Conservation (phyloP, 129 eudicot genomes). For the Silybum marianum region DNA sequence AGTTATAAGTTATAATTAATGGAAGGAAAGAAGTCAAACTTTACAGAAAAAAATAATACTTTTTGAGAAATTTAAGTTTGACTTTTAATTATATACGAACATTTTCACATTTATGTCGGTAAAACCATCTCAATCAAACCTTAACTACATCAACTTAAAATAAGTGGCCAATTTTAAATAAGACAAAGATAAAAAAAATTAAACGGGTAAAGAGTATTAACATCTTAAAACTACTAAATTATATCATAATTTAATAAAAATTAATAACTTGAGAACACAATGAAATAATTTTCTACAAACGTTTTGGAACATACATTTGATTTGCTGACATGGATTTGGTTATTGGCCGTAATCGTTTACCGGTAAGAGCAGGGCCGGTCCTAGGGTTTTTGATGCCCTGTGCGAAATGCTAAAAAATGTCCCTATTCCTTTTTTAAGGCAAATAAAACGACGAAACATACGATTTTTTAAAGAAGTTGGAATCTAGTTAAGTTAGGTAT, state of each 20-base stretch:
- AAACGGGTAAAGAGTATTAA: too few relatives aligned
- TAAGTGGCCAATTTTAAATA: background rate
- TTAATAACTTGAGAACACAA: background rate
- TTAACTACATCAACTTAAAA: background rate
- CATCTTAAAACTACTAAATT: background rate
- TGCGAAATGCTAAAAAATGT: too few relatives aligned
- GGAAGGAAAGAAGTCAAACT: background rate
- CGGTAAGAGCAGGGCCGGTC: too few relatives aligned
- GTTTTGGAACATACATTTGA: background rate
- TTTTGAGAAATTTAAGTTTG: background rate
- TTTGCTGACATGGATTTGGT: too few relatives aligned
- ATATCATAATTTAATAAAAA: background rate
- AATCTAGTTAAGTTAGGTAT: too few relatives aligned
- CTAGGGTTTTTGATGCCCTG: too few relatives aligned
- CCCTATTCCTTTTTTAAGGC: too few relatives aligned
- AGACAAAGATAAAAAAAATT: background rate
- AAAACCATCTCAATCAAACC: conserved; percentile 13
- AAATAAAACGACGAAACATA: too few relatives aligned
- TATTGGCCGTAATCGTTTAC: too few relatives aligned
- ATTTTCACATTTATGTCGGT: conserved; percentile 4
- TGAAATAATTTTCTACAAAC: background rate
- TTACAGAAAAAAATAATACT: background rate
- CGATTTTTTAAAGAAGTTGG: too few relatives aligned
- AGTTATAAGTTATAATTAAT: background rate
- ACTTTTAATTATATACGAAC: conserved; percentile 45